Evolutionary conservation across 1,284 basidiomycete genomes (phyloP).

Genomic region (Leccinum pseudoinsigne): DNA sequence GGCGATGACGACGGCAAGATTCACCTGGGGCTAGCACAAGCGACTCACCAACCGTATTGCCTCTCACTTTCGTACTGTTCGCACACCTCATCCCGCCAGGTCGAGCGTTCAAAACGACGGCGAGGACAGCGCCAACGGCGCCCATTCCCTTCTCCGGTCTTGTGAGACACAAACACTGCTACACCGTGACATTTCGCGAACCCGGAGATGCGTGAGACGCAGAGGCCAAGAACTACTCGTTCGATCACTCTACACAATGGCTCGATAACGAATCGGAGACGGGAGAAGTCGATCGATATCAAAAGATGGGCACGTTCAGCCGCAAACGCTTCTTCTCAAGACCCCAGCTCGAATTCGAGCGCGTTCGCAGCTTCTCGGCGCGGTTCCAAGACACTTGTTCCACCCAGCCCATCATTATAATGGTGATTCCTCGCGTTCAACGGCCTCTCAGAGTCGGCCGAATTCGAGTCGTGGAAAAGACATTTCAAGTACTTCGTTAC

Average conservation of each 20-base stretch:
- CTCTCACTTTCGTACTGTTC: conserved; percentile 46
- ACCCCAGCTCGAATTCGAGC: conserved; percentile 15
- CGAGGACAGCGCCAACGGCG: conserved; percentile 32
- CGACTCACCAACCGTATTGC: conserved; percentile 46
- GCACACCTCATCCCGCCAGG: conserved; percentile 39
- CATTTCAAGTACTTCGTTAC: conserved; percentile 17
- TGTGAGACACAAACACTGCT: conserved; percentile 21
- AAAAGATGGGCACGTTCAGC: conserved; percentile 34
- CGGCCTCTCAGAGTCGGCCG: conserved; percentile 24
- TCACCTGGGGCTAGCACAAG: conserved; percentile 52
- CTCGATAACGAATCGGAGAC: conserved; percentile 24
- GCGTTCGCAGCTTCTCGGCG: conserved; percentile 10
- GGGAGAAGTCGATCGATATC: conserved; percentile 34
- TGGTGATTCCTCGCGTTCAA: conserved; percentile 18
- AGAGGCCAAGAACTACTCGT: conserved; percentile 20
- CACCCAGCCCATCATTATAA: conserved; percentile 8
- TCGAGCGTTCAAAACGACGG: conserved; percentile 24
- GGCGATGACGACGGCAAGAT: conserved; percentile 67
- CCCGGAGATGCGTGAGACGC: conserved; percentile 19
- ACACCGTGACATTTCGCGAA: conserved; percentile 6
- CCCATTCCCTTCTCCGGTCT: conserved; percentile 26
- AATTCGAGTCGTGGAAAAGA: conserved; percentile 28
- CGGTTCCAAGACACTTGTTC: conserved; percentile 20
- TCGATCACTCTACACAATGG: conserved; percentile 24
- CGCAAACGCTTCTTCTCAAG: conserved; percentile 22